Conservation (phyloP, 179 eudicot species). For the Camellia oleifera region DNA sequence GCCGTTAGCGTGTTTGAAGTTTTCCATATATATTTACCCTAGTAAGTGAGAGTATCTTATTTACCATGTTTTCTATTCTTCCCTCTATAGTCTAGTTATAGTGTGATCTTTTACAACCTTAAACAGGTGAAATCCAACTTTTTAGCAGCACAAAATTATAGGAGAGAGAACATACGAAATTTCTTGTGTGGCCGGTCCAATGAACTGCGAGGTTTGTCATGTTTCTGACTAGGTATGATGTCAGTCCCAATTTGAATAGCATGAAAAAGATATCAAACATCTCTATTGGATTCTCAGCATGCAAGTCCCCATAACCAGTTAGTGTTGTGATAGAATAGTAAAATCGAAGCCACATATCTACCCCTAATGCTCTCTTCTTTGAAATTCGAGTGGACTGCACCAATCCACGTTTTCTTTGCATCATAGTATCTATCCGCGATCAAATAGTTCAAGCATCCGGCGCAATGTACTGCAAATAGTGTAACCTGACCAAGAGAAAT, state of each 20-base stretch:
- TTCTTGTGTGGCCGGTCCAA: conserved; percentile 90
- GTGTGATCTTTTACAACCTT: not conserved
- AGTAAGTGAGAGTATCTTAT: too few species aligned
- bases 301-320: conserved; percentile 89
- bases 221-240: conserved; percentile 89
- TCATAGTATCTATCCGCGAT: conserved; percentile 78
- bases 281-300: conserved; percentile 74
- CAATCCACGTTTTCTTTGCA: conserved; percentile 76
- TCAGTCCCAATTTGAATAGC: conserved; percentile 85
- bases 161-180: conserved; percentile 51
- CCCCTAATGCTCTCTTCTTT: conserved; percentile 58
- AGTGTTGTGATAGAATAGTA: conserved; percentile 93
- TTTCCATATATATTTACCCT: too few species aligned
- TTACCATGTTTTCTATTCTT: too few species aligned
- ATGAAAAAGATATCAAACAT: conserved; percentile 81
- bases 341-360: conserved; percentile 67
- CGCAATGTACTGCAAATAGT: conserved; percentile 79
- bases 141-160: too few species aligned
- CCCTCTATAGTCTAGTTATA: not conserved
- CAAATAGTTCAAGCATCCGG: conserved; percentile 84
- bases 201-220: conserved; percentile 96
- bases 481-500: conserved; percentile 66
- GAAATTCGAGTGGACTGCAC: conserved; percentile 63
- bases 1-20: too few species aligned
- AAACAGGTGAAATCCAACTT: too few species aligned